These are phyloP conservation scores for Cladosporium colombiae DNA, from an alignment of 2,329 filamentous ascomycete genomes.

Conservation along the genomic window DNA sequence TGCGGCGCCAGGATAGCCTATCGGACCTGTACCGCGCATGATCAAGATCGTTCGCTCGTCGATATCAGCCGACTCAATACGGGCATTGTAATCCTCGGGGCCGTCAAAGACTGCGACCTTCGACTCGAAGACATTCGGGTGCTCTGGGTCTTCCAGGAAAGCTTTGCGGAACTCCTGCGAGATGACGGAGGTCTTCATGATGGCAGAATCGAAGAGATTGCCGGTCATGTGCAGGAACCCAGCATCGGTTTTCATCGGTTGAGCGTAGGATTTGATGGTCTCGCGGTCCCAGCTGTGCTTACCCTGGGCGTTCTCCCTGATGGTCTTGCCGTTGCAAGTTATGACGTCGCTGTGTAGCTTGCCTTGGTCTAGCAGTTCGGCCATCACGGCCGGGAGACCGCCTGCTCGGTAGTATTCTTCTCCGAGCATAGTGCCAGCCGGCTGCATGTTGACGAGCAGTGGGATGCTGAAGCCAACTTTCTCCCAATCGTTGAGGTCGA, in stretches of 20 bases:
- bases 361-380: slow-evolving; percentile 53
- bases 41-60: slow-evolving; percentile 35
- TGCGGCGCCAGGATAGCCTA: slow-evolving; percentile 35
- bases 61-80: slow-evolving; percentile 34
- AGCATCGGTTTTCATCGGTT: slow-evolving; percentile 52
- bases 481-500: slow-evolving; percentile 58
- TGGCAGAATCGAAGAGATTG: slow-evolving; percentile 36
- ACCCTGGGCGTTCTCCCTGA: slow-evolving; percentile 47
- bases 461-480: slow-evolving; percentile 52
- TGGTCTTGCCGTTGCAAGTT: slow-evolving; percentile 51
- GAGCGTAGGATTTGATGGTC: slow-evolving; percentile 48
- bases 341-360: slow-evolving; percentile 48
- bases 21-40: slow-evolving; percentile 35
- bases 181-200: slow-evolving; percentile 37
- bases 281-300: slow-evolving; percentile 53
- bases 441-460: slow-evolving; percentile 57
- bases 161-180: slow-evolving; percentile 30
- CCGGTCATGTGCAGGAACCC: slow-evolving; percentile 46
- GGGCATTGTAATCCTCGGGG: slow-evolving; percentile 33
- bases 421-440: slow-evolving; percentile 54
- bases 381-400: slow-evolving; percentile 55
- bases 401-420: slow-evolving; percentile 59
- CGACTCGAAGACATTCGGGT: slow-evolving; percentile 34
- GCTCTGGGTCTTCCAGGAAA: slow-evolving; percentile 31
- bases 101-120: slow-evolving; percentile 36